These are phyloP conservation scores for Sugiyamaella valdiviana DNA, from an alignment of 805 yeast genomes.

Conservation along the genomic window DNA sequence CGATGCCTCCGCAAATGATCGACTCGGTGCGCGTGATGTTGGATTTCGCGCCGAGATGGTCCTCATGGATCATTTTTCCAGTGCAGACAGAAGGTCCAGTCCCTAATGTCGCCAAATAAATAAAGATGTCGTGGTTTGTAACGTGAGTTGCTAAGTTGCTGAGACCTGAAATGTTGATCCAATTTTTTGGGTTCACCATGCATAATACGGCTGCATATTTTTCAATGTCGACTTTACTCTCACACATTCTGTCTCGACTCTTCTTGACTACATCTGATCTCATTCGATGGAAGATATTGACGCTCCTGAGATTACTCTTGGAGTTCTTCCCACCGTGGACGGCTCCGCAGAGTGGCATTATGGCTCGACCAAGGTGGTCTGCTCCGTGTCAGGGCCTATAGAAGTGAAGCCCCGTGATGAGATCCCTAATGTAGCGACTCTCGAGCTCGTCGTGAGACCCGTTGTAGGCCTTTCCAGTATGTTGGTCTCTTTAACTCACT, in stretches of 20 bases:
- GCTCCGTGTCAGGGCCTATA: slow-evolving; percentile 86
- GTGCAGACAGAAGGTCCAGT: not conserved
- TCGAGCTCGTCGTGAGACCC: slow-evolving; percentile 77
- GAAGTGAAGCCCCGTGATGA: slow-evolving; percentile 82
- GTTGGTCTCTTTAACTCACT: slow-evolving; percentile 1
- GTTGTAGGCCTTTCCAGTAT: slow-evolving; percentile 60
- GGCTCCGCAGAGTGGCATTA: slow-evolving; percentile 63
- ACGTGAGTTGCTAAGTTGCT: not conserved
- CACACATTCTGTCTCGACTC: not conserved
- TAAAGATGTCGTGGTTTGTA: not conserved
- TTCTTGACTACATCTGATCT: not conserved
- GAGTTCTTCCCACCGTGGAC: slow-evolving; percentile 55
- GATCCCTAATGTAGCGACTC: slow-evolving; percentile 65
- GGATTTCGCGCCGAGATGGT: slow-evolving; percentile 37
- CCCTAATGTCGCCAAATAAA: not conserved
- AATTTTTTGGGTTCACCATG: too few relatives aligned
- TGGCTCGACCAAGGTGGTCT: slow-evolving; percentile 53
- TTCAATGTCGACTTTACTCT: not conserved
- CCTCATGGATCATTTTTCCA: slow-evolving; percentile 5
- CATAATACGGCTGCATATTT: not conserved
- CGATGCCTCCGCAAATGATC: slow-evolving; percentile 60
- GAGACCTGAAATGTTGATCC: not conserved
- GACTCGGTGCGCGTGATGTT: slow-evolving; percentile 49
- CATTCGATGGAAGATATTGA: not conserved
- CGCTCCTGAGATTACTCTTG: slow-evolving; percentile 5